These are phyloP conservation scores for Fusarium sp. DNA, from an alignment of 2,329 filamentous ascomycete genomes.

Conservation along the genomic window DNA sequence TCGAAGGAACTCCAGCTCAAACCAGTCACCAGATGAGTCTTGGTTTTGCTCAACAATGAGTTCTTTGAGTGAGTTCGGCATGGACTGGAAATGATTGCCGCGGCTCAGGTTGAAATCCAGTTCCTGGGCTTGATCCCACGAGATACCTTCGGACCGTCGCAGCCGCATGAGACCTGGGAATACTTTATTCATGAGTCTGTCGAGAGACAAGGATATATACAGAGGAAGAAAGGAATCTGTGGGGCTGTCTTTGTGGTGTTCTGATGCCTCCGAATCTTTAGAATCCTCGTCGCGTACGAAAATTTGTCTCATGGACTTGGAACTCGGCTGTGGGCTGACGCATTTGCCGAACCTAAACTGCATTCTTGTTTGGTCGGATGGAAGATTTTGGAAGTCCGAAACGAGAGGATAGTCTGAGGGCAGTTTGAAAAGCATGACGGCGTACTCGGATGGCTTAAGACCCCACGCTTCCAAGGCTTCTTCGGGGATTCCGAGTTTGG, in stretches of 20 bases:
- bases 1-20: slow-evolving; percentile 32
- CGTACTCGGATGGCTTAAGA: slow-evolving; percentile 72
- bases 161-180: slow-evolving; percentile 72
- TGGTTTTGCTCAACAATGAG: not conserved
- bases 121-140: slow-evolving; percentile 65
- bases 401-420: slow-evolving; percentile 69
- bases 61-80: not conserved
- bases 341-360: slow-evolving; percentile 77
- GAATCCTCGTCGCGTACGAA: slow-evolving; percentile 21
- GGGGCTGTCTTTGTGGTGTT: not conserved
- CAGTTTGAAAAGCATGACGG: slow-evolving; percentile 79
- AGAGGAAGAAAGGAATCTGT: slow-evolving; percentile 54
- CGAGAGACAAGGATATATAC: slow-evolving; percentile 79
- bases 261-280: not conserved
- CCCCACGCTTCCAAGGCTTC: slow-evolving; percentile 84
- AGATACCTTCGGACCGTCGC: slow-evolving; percentile 61
- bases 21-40: slow-evolving; percentile 5
- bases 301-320: slow-evolving; percentile 59
- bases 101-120: slow-evolving; percentile 20
- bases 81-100: not conserved
- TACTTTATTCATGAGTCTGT: slow-evolving; percentile 67
- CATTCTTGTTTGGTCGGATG: slow-evolving; percentile 46
- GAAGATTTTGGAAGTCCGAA: slow-evolving; percentile 62
- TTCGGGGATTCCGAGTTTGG: slow-evolving; percentile 77
- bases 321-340: slow-evolving; percentile 76